Percentiles rank a stretch among this genome's conserved stretches.
phyloP scores from a whole-genome alignment of 352 stramenopile genomes.

The Phytophthora fragariaefolia region DNA sequence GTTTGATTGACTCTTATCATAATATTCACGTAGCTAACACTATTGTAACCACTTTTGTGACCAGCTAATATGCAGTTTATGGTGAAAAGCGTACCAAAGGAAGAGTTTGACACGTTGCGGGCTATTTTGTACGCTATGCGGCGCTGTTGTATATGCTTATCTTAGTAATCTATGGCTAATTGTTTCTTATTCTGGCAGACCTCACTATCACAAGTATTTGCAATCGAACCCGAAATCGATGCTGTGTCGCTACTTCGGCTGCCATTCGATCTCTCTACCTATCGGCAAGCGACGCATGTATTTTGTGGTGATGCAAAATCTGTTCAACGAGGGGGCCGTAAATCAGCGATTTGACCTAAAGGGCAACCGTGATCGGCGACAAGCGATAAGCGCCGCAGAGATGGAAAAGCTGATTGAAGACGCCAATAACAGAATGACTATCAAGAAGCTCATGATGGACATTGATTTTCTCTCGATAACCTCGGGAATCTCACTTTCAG shows the following conservation, averaged over 20 bases:
- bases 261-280: conserved; percentile 85
- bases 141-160: not conserved
- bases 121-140: conserved; percentile 71
- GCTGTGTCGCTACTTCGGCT: conserved; percentile 86
- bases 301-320: conserved; percentile 90
- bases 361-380: conserved; percentile 77
- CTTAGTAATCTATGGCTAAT: not conserved
- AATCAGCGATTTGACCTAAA: conserved; percentile 87
- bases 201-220: conserved; percentile 84
- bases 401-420: conserved; percentile 73
- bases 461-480: conserved; percentile 88
- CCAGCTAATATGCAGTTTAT: conserved; percentile 88
- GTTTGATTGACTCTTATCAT: too few relatives aligned
- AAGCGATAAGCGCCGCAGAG: conserved; percentile 65
- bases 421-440: conserved; percentile 61
- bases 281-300: conserved; percentile 88
- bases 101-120: conserved; percentile 83
- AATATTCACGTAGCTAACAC: too few relatives aligned
- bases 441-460: conserved; percentile 85
- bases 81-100: conserved; percentile 89
- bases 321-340: conserved; percentile 83
- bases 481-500: conserved; percentile 60
- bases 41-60: conserved; percentile 9
- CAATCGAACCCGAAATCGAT: conserved; percentile 76
- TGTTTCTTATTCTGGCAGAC: conserved; percentile 32